Evolutionary conservation across 768 basidiomycete genomes (phyloP), one percentile per base, ranked within the genome.

Genomic region (Paxillus ammoniavirescens): DNA sequence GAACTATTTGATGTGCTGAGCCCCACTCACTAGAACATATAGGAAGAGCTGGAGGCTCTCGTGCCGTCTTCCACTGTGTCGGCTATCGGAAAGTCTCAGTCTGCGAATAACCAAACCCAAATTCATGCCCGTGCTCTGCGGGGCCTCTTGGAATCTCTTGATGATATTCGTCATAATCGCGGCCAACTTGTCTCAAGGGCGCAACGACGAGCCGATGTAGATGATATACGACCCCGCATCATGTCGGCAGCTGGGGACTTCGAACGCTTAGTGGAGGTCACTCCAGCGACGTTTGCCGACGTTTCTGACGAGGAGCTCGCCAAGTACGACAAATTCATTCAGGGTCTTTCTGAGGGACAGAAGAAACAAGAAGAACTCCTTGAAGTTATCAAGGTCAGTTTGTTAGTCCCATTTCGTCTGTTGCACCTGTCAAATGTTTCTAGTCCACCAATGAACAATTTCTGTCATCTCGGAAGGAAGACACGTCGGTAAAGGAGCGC

Each of bases 241-340:
- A 61, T 89, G 57, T 78, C 75, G 47, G 84, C 84, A 21, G 84
- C 91, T 0, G 74, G 79, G 14, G 80, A 81, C 2, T 77, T 93
- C 42, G 85, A 87, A 48, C 77, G 80, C 23, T 78, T 87, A 66
- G 73, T 75, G 3, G 85, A 92, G 61, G 81, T 92, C 15, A 83
- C 86, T 35, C 84, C 95, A 0, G 88, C 85, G 21, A 88, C 89
- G 86, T 98, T 98, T 65, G 91, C 94, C 63, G 87, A 89, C 50
- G 75, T 91, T 12, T 81, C 87, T 28, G 87, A 92, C 52, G 80
- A 83, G 55, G 89, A 91, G 62, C 70, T 98, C 47, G 79, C 78
- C 1, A 94, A 93, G 70, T 95, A 93, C 57, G 89, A 91, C 53
- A 80, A 78, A 55, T 87, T 86, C 63, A 73, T 98, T 35, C 75